Evolutionary conservation across 2,329 filamentous ascomycete genomes (phyloP).

Genomic region (Diaporthe helianthi): DNA sequence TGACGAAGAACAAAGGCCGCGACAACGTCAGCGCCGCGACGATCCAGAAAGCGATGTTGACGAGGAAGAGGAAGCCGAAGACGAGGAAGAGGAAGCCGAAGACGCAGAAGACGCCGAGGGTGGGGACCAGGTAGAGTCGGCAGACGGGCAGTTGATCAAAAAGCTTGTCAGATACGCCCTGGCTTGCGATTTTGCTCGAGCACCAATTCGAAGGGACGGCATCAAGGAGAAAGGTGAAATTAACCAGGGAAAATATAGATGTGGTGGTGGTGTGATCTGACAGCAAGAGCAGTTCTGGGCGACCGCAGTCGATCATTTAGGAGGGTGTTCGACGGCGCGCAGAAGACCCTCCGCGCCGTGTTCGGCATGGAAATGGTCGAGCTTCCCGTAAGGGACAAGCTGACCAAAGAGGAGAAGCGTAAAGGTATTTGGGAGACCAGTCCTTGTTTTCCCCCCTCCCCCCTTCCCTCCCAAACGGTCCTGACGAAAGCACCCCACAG

Average conservation of each 20-base stretch:
- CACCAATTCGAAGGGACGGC: conserved; percentile 65
- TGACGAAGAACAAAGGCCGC: conserved; percentile 53
- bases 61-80: conserved; percentile 37
- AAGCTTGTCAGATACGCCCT: conserved; percentile 74
- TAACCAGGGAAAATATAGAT: not conserved
- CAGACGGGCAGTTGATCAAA: conserved; percentile 63
- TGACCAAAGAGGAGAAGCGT: conserved; percentile 78
- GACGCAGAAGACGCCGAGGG: conserved; percentile 48
- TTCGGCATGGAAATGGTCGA: conserved; percentile 97
- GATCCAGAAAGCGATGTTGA: conserved; percentile 41
- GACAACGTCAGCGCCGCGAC: conserved; percentile 47
- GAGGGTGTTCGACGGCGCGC: conserved; percentile 77
- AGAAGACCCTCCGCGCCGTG: conserved; percentile 70
- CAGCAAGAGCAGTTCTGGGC: conserved; percentile 67
- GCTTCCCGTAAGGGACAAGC: conserved; percentile 80
- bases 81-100: conserved; percentile 34
- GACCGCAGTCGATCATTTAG: conserved; percentile 75
- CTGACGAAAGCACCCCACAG: conserved; percentile 33
- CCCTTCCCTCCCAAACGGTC: too few relatives aligned
- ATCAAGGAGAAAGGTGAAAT: conserved; percentile 67
- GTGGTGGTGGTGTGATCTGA: not conserved
- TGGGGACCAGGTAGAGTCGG: conserved; percentile 50
- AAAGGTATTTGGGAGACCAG: conserved; percentile 61
- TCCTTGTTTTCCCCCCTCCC: not conserved
- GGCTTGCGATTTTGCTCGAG: conserved; percentile 69